A percentile compares a stretch with the other conserved stretches of the same genome.
These are phyloP conservation scores for Fusarium lateritium DNA, from an alignment of 2,329 filamentous ascomycete genomes.

Conservation along the genomic window DNA sequence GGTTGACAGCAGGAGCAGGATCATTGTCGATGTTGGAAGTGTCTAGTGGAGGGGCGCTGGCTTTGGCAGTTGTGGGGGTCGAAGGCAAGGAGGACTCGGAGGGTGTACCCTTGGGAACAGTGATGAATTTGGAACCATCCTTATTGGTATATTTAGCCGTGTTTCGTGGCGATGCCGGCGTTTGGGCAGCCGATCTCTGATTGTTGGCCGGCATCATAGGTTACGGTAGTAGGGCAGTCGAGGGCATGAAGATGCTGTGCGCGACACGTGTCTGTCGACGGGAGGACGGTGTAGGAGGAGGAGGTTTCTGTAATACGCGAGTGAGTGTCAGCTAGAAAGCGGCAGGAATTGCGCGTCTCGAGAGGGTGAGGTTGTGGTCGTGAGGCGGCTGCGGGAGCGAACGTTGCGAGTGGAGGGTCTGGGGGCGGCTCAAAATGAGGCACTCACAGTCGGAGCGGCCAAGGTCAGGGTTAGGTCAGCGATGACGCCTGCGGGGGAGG, in stretches of 20 bases:
- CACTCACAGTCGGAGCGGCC: conserved; percentile 53
- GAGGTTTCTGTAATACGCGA: conserved; percentile 37
- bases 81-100: conserved; percentile 70
- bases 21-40: conserved; percentile 46
- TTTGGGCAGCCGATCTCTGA: conserved; percentile 64
- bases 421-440: conserved; percentile 55
- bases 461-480: conserved; percentile 58
- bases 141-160: conserved; percentile 77
- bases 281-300: conserved; percentile 33
- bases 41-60: conserved; percentile 52
- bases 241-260: conserved; percentile 58
- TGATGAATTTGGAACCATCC: conserved; percentile 79
- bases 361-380: conserved; percentile 30
- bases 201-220: conserved; percentile 67
- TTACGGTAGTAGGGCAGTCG: conserved; percentile 54
- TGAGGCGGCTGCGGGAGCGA: conserved; percentile 42
- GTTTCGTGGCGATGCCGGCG: conserved; percentile 66
- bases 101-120: conserved; percentile 69
- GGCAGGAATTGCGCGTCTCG: conserved; percentile 41
- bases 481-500: conserved; percentile 55
- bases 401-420: conserved; percentile 49
- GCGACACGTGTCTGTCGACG: conserved; percentile 51
- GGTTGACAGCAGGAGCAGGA: conserved; percentile 75
- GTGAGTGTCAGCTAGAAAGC: conserved; percentile 42
- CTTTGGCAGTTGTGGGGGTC: conserved; percentile 61